These are phyloP conservation scores for Microsporum ferrugineum DNA, from an alignment of 2,329 filamentous ascomycete genomes.

Conservation along the genomic window DNA sequence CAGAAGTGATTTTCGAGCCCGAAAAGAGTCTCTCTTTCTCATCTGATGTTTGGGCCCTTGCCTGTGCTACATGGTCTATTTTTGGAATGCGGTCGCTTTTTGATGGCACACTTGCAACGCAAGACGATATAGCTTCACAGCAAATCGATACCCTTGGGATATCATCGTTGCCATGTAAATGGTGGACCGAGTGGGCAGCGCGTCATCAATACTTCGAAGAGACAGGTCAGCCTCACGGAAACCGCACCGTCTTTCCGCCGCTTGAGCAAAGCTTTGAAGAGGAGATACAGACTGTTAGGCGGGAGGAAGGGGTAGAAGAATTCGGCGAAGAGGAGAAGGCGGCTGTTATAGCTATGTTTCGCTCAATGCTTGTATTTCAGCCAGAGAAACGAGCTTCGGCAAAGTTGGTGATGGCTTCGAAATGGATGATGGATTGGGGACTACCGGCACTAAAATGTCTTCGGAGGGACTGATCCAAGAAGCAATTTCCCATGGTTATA, in stretches of 20 bases:
- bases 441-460: conserved; percentile 8
- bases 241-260: conserved; percentile 11
- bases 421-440: conserved; percentile 13
- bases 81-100: conserved; percentile 19
- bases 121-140: conserved; percentile 10
- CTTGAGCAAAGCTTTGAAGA: conserved; percentile 16
- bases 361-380: conserved; percentile 9
- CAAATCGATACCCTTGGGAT: conserved; percentile 15
- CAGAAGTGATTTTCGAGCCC: conserved; percentile 18
- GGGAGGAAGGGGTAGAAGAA: conserved; percentile 6
- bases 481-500: not conserved
- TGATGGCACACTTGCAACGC: not conserved
- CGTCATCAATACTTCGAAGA: conserved; percentile 14
- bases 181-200: conserved; percentile 16
- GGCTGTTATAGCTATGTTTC: conserved; percentile 12
- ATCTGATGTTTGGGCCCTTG: conserved; percentile 22
- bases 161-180: conserved; percentile 11
- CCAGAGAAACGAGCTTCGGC: conserved; percentile 10
- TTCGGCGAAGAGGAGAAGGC: conserved; percentile 12
- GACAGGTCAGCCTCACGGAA: conserved; percentile 11
- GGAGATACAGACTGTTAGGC: conserved; percentile 11
- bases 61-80: conserved; percentile 21
- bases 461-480: not conserved
- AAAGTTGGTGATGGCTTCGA: conserved; percentile 8
- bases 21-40: conserved; percentile 15